Evolutionary conservation across 1,139 yeast genomes (phyloP).

Genomic region (Protomyces inouyei): DNA sequence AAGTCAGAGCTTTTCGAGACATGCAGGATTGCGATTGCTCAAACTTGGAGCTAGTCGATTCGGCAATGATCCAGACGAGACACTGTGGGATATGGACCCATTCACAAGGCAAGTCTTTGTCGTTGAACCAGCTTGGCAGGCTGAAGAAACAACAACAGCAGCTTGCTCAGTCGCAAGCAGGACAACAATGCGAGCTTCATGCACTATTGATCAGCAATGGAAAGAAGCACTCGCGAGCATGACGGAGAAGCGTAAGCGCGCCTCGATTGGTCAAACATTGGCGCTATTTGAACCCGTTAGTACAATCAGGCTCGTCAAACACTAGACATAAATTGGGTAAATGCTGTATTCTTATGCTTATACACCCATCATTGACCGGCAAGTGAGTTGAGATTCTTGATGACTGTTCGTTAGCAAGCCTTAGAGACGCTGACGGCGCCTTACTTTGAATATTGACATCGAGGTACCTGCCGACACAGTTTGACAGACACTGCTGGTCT

Average conservation of each 20-base stretch:
- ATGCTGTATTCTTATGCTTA: neutral
- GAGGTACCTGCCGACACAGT: constrained; percentile 27
- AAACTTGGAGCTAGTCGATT: neutral
- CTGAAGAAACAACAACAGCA: neutral
- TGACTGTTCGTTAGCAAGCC: constrained; percentile 2
- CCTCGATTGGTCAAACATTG: neutral
- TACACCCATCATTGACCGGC: constrained; percentile 4
- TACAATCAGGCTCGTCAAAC: neutral
- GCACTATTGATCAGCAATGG: too few species aligned
- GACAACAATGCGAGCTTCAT: too few species aligned
- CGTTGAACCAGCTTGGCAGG: neutral
- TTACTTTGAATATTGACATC: constrained; percentile 26
- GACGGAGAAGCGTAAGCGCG: neutral
- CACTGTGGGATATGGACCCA: neutral
- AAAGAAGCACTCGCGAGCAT: too few species aligned
- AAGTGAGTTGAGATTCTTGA: constrained; percentile 21
- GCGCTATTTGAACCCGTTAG: neutral
- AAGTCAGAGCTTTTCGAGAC: neutral
- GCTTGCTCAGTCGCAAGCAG: too few species aligned
- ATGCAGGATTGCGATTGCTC: neutral
- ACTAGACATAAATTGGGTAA: neutral
- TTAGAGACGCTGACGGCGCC: neutral
- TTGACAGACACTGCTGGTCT: constrained; percentile 23
- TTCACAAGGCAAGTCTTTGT: neutral
- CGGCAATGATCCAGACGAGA: neutral